Base-by-base conservation (phyloP, 176 grass and related monocot species). In the Bonia amplexicaulis region DNA sequence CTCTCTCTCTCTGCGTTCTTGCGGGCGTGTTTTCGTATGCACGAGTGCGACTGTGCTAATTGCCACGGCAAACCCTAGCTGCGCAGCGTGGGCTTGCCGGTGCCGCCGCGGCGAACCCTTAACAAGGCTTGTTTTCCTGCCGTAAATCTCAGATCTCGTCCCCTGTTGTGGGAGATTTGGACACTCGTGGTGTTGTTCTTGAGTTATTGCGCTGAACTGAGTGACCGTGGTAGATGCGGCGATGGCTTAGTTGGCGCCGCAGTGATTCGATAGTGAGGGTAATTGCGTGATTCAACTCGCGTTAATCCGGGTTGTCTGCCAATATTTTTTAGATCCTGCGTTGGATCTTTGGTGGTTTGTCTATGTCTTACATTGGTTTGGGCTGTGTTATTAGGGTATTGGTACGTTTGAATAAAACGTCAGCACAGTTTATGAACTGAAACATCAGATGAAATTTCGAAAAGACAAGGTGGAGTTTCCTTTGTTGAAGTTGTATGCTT, bases 11-110 rank as follows among this genome's bases (percentile, higher is more conserved):
- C 26, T 53, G 16, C 10, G 19, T 60, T 6, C 45, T 63, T 20
- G 42, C 31, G 44, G 10, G 61, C 35, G 6, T 12, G 1, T 46
- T 17, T 46, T 17, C 46, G 12, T 19, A 19, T 2, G 12, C 12
- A 6, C 58, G 26, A 37, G 59, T 45, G 60, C 74, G 2, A 31
- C 23, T 60, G 78, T 29, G 68, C 31, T 26, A 51, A 7, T 26
- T 54, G 22, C 72, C 55, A 19, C 20, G 1, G 33, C 57, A 77
- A 86, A 72, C 88, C 72, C 83, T 86, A 73, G 68, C 9, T 65
- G 29, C 22, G 8, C 22, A n/a, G 20, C 55, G 3, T 9, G 12
- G 55, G 33, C 55, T 48, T 15, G 20, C 55, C 8, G 20, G 55
- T 58, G 20, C 55, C 22, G 20, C 20, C 6, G 53, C 19, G 53